Percentiles rank a stretch among this genome's conserved stretches.
Conservation (phyloP, 106 monocot genomes). For the Gastrodia elata region DNA sequence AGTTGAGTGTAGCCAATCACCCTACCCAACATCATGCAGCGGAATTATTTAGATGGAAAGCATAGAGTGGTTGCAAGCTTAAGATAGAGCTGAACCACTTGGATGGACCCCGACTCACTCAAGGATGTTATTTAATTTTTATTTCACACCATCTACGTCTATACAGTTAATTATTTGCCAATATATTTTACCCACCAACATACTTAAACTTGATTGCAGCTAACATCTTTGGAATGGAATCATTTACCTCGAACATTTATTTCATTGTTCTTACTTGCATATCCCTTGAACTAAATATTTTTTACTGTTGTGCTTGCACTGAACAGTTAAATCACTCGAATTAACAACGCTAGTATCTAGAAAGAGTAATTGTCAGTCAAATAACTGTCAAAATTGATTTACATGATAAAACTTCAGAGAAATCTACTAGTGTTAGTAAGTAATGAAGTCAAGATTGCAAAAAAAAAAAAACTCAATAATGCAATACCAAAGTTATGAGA, state of each 20-base stretch:
- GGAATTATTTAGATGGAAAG: no score
- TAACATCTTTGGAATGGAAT: not conserved
- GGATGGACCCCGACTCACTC: no score
- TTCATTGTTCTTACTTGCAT: not conserved
- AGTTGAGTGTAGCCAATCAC: no score
- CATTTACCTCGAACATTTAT: not conserved
- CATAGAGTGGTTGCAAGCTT: no score
- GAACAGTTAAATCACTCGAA: not conserved
- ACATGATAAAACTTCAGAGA: not conserved
- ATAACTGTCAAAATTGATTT: not conserved
- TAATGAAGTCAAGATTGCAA: not conserved
- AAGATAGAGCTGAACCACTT: no score
- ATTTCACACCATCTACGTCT: no score
- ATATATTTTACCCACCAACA: no score
- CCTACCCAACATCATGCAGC: no score
- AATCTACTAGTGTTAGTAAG: not conserved
- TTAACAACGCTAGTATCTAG: not conserved
- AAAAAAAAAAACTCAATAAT: not conserved
- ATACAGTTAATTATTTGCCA: no score
- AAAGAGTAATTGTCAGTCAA: not conserved
- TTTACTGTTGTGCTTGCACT: not conserved
- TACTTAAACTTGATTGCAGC: no score
- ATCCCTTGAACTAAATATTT: not conserved
- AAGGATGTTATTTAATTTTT: no score
- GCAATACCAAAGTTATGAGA: not conserved